phyloP scores from a whole-genome alignment of 164 flowering plant genomes.

The Malania oleifera region DNA sequence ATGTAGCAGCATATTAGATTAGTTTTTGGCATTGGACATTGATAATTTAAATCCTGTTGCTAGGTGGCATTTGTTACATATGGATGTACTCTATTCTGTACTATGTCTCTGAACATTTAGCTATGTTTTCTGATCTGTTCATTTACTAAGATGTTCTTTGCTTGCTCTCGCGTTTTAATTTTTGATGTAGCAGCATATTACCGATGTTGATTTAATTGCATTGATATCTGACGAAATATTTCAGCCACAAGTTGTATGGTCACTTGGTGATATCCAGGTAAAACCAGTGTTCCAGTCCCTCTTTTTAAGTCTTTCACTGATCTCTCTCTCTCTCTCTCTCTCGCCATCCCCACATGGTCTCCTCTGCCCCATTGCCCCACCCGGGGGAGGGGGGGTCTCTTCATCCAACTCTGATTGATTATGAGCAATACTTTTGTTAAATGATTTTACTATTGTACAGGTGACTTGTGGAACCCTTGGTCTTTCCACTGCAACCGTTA shows the following conservation, averaged over 20 bases:
- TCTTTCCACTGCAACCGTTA: conserved; percentile 90
- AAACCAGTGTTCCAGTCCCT: not conserved
- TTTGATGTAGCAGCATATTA: conserved; percentile 50
- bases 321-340: not conserved
- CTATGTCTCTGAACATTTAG: too few relatives aligned
- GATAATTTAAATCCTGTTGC: not conserved
- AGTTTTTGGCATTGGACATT: not conserved
- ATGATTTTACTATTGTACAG: conserved; percentile 29
- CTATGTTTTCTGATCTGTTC: not conserved
- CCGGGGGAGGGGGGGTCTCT: not conserved
- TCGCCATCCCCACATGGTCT: too few relatives aligned
- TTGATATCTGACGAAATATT: conserved; percentile 87
- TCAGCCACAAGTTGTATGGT: conserved; percentile 83
- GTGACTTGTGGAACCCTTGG: conserved; percentile 93
- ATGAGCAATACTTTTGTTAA: not conserved
- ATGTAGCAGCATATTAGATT: too few relatives aligned
- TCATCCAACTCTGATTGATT: not conserved
- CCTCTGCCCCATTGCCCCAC: too few relatives aligned
- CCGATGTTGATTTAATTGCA: conserved; percentile 88
- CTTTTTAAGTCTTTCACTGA: not conserved
- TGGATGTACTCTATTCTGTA: not conserved
- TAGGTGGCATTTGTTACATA: not conserved
- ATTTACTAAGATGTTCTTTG: not conserved
- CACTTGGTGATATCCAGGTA: conserved; percentile 82
- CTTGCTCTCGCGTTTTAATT: not conserved